Base-by-base conservation (phyloP, 805 yeast species). In the Yarrowia bubula region DNA sequence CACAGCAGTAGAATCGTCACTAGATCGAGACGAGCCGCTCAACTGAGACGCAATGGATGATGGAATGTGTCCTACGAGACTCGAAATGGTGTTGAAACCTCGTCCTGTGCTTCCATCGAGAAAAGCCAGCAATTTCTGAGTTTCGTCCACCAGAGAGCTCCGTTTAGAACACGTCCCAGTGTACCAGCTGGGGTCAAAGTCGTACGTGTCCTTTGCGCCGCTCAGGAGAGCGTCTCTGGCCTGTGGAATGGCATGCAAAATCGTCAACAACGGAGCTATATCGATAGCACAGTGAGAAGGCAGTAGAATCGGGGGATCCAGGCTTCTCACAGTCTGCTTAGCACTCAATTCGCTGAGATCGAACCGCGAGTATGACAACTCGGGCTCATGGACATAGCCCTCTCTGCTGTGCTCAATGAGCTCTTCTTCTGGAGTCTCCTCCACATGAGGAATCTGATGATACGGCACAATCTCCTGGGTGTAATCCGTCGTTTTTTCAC, bases 61-160 rank as follows among this genome's bases (percentile, higher is more conserved):
- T 1, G 65, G 65, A 11, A 61, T 47, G 33, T 39, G n/a, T 7
- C 53, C 22, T 31, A 66, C 55, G 28, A 68, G 58, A 44, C 51
- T 66, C n/a, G 51, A 31, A 13, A 69, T 64, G 14, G 47, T 60
- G 15, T 73, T 72, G 55, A 57, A 67, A 1, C 74, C 68, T 13
- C 76, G 66, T 17, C 58, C 46, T 0, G 76, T 69, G 17, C 53
- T 66, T 15, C 72, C 74, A 37, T 74, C 75, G 32, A 75, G 62
- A 65, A 70, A 73, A 3, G 77, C 77, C 66, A 74, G 68, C 13
- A 71, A 48, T 14, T 75, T 66, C 58, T 75, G 77, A 1, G 68
- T 44, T 62, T 74, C 77, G 8, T 70, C 66, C 17, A 70, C 66
- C 10, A 70, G 61, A 0, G 70, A 65, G 31, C 72, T 42, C n/a